Evolutionary conservation across 805 yeast species (phyloP), one percentile per base, ranked within the genome.

Genomic region (Komagataella mondaviorum): DNA sequence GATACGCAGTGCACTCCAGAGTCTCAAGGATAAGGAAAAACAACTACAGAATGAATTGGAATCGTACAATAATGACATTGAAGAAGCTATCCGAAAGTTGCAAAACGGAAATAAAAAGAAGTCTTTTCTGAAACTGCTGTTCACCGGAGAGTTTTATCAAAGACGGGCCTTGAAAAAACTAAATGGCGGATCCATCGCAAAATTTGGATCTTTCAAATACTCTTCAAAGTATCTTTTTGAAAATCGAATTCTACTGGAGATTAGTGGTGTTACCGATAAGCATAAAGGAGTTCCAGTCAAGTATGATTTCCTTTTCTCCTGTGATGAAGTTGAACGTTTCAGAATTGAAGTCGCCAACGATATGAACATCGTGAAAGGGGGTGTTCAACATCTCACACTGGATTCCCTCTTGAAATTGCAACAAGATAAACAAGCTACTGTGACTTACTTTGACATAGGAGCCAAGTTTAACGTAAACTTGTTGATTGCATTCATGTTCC

Each of bases 141-240:
- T 83, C 71, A 81, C 85, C 50, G 86, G 78, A 60, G 91, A 86
- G 57, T 84, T 81, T 63, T 83, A 83, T 67, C 83, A 85, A 60
- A 85, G 81, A 62, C 69, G 89, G 36, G 86, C 82, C 55, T 67
- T 86, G 57, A 80, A 80, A 59, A 79, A 80, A 60, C 14, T 30
- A 8, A 80, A 76, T 66, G 65, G 73, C 17, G 88, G 88, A 43
- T 71, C 83, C 48, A 65, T 83, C 45, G 88, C 91, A 1, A 77
- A 76, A 60, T 86, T 82, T 64, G 95, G 96, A 3, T 79, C 87
- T 1, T 85, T 77, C 69, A 81, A 81, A 62, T 86, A 87, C 68
- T 76, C 88, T 0, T 83, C 88, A 3, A 83, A 84, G 56, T 83
- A 81, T 59, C 72, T 91, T 44, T 71, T 77, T 60, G 96, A 89